Evolutionary conservation across 495 filamentous ascomycete genomes (phyloP), one percentile per base, ranked within the genome.

Genomic region (Polyplosphaeria fusca): DNA sequence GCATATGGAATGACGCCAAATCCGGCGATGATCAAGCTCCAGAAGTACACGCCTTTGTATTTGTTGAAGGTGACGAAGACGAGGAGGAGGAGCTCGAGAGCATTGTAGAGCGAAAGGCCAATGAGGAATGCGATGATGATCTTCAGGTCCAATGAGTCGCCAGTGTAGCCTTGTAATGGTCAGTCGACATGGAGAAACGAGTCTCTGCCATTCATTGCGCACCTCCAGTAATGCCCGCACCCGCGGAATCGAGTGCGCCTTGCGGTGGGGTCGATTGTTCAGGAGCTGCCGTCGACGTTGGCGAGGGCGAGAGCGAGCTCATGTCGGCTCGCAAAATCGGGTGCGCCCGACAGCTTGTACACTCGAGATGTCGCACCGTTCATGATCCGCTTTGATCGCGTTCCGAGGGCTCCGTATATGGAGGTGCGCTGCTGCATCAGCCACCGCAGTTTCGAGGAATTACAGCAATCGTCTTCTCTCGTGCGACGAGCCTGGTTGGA

Each of bases 1-100:
- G 76, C 74, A 60, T 85, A 81, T 4, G 80, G 72, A 13, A 80
- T 68, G 18, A 86, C 72, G 32, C 82, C 84, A 59, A 77, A 71
- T 2, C 72, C 70, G 5, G 69, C 61, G 16, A 72, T 58, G 2
- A 76, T 35, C 35, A 76, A 64, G 22, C 63, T 68, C 71, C 70
- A 77, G 58, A 77, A 79, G 61, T 79, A 79, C 7, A 74, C 60
- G 3, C 67, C 67, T 11, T 37, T 23, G 45, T 58, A 65, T 64
- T 68, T 26, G 39, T 61, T 50, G 66, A 79, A 79, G 7, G 70
- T 73, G 24, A 58, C 47, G 24, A 75, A 64, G 39, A 76, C 71
- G 49, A 72, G 64, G 40, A 74, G 39, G 27, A 64, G 59, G 1
- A 78, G 68, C 53, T 77, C 75, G 45, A 73, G 37, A 27, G 70